Conservation (phyloP, 495 filamentous ascomycete species). For the Aspergillus asperescens region DNA sequence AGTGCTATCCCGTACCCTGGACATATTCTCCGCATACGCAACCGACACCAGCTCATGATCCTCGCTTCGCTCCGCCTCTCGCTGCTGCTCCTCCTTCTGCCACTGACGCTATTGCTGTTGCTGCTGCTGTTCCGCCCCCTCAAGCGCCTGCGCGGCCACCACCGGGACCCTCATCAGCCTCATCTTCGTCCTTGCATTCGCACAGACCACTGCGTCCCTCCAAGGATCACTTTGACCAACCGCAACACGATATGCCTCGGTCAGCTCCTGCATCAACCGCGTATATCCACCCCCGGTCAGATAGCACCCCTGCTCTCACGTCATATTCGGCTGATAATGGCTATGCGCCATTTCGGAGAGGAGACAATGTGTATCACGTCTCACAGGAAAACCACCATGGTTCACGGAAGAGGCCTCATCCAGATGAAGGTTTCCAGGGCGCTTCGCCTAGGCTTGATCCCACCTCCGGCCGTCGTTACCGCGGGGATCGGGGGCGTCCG, state of each 20-base stretch:
- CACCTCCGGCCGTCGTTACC: slow-evolving; percentile 12
- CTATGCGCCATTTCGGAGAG: slow-evolving; percentile 23
- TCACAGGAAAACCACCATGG: slow-evolving; percentile 20
- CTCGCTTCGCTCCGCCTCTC: background rate
- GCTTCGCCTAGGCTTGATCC: slow-evolving; percentile 23
- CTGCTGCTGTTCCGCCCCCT: slow-evolving; percentile 25
- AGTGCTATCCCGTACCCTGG: background rate
- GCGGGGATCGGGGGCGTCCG: slow-evolving; percentile 20
- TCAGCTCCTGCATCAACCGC: slow-evolving; percentile 8
- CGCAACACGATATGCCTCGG: slow-evolving; percentile 27
- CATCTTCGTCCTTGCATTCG: slow-evolving; percentile 20
- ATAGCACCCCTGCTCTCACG: slow-evolving; percentile 14
- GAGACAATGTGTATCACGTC: slow-evolving; percentile 17
- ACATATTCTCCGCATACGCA: slow-evolving; percentile 9
- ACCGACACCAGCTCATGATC: background rate
- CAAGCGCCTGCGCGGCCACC: slow-evolving; percentile 10
- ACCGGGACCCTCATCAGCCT: no score
- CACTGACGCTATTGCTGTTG: slow-evolving; percentile 14
- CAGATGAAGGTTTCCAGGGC: slow-evolving; percentile 17
- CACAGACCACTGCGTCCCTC: slow-evolving; percentile 18
- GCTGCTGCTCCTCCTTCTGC: background rate
- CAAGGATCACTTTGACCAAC: slow-evolving; percentile 22
- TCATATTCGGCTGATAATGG: slow-evolving; percentile 15
- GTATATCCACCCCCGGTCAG: slow-evolving; percentile 25
- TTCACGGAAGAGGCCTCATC: slow-evolving; percentile 19